These are phyloP conservation scores for Neonectria faginata DNA, from an alignment of 2,329 filamentous ascomycete genomes.

Conservation along the genomic window DNA sequence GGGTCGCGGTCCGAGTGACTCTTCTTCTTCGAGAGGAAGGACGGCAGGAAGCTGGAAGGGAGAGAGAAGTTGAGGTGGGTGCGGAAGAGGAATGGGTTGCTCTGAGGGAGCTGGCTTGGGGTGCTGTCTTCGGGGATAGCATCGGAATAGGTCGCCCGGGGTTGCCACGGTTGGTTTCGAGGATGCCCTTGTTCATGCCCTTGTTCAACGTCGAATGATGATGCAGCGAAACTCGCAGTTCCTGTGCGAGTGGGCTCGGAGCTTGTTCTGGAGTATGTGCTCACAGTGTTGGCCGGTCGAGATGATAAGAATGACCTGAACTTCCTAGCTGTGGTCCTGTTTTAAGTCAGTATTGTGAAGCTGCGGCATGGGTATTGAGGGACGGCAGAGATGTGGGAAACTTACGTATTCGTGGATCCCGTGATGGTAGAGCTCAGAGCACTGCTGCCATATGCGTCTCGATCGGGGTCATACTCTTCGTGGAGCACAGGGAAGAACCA, in stretches of 20 bases:
- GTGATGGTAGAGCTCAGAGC: constrained; percentile 39
- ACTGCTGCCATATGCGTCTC: constrained; percentile 34
- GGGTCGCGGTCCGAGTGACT: constrained; percentile 7
- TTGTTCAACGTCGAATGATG: constrained; percentile 28
- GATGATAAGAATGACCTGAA: constrained; percentile 38
- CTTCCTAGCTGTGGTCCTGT: constrained; percentile 37
- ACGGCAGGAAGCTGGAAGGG: constrained; percentile 38
- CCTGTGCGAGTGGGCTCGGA: constrained; percentile 19
- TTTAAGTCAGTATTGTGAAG: constrained; percentile 15
- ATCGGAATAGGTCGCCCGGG: constrained; percentile 14
- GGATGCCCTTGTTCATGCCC: constrained; percentile 27
- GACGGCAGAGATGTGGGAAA: not conserved
- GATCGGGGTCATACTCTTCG: constrained; percentile 55
- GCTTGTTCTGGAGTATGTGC: constrained; percentile 31
- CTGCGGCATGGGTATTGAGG: accelerated
- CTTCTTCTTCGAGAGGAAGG: constrained; percentile 32
- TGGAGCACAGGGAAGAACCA: constrained; percentile 56
- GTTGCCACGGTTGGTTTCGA: not conserved
- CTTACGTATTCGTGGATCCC: constrained; percentile 41
- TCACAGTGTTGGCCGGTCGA: constrained; percentile 32
- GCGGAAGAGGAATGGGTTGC: constrained; percentile 52
- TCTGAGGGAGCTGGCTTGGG: constrained; percentile 30
- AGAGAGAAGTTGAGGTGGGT: constrained; percentile 47
- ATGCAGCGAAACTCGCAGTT: constrained; percentile 5
- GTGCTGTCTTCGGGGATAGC: constrained; percentile 11